Base-by-base conservation (phyloP, 805 yeast genomes). In the Kluyveromyces starmeri region DNA sequence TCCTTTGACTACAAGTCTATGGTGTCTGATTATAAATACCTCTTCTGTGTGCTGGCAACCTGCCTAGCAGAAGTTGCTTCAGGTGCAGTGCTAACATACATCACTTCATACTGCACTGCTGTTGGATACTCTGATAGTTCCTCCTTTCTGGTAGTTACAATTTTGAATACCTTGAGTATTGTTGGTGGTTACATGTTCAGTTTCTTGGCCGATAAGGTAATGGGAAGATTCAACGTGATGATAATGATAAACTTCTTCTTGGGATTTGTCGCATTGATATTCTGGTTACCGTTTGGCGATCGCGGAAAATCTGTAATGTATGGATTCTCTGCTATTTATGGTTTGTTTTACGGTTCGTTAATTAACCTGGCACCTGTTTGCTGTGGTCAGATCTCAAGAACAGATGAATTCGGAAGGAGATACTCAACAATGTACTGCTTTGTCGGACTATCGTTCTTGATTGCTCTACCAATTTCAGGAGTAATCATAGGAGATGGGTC, bases 281-380 rank as follows among this genome's bases (percentile, higher is more conserved):
- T 67, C 11, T 70, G 73, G 73, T 53, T 58, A 21, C 71, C 65
- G 16, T 64, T 52, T 42, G 73, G 64, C 14, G 44, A 42, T 41
- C 55, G 42, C 35, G 40, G 46, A 10, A 57, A 44, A 13, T 67
- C 51, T 9, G 64, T 65, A 7, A 50, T 58, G 30, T 67, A 59
- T 49, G 68, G 65, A 2, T 75, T 71, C 48, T 63, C 36, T 51
- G 64, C 37, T 53, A 62, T 70, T 4, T 74, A 68, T 49, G 83
- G 83, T 0, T 65, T 75, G 34, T 59, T 68, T 32, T 65, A 76
- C 4, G 73, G 78, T 3, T 67, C 80, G 1, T 68, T 73, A 5
- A 56, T 75, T 30, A 66, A 79, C 4, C 48, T 75, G 28, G 68
- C 75, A 14, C 81, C 82, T 2, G 75, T 71, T 3, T 71, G 79